These are phyloP conservation scores for Fraxinus angustifolia DNA, from an alignment of 305 asterid species.

Conservation along the genomic window DNA sequence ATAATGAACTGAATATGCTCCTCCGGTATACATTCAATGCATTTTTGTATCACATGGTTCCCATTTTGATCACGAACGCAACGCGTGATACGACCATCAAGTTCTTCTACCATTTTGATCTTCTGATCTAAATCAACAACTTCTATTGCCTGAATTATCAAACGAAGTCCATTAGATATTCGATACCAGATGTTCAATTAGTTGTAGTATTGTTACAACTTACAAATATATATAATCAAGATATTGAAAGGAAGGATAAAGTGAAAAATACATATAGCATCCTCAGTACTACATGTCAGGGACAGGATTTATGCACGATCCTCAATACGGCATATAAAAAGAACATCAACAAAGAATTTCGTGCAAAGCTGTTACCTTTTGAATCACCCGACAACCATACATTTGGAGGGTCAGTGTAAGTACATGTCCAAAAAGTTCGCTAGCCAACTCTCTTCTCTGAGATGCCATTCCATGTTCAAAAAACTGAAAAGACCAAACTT, in stretches of 20 bases:
- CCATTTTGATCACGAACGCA: slow-evolving; percentile 99
- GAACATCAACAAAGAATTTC: background rate
- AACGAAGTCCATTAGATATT: background rate
- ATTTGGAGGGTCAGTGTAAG: slow-evolving; percentile 79
- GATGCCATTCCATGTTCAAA: slow-evolving; percentile 75
- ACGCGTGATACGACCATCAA: slow-evolving; percentile 89
- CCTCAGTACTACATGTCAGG: background rate
- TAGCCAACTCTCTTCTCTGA: slow-evolving; percentile 76
- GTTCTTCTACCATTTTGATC: slow-evolving; percentile 93
- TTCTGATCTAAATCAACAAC: slow-evolving; percentile 95
- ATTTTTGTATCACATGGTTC: slow-evolving; percentile 93
- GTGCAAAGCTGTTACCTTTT: slow-evolving; percentile 51
- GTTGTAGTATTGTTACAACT: background rate
- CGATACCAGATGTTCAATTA: background rate
- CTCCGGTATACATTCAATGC: slow-evolving; percentile 95
- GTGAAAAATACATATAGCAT: background rate
- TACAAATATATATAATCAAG: background rate
- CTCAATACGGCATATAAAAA: slow-evolving; percentile 1
- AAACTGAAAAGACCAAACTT: slow-evolving; percentile 42
- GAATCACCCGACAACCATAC: slow-evolving; percentile 91
- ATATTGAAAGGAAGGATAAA: background rate
- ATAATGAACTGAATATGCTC: slow-evolving; percentile 81
- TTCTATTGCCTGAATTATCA: slow-evolving; percentile 75
- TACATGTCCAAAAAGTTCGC: slow-evolving; percentile 63
- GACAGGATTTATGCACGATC: background rate